Conservation (phyloP, 148 eudicot species). For the Amaranthus palmeri region DNA sequence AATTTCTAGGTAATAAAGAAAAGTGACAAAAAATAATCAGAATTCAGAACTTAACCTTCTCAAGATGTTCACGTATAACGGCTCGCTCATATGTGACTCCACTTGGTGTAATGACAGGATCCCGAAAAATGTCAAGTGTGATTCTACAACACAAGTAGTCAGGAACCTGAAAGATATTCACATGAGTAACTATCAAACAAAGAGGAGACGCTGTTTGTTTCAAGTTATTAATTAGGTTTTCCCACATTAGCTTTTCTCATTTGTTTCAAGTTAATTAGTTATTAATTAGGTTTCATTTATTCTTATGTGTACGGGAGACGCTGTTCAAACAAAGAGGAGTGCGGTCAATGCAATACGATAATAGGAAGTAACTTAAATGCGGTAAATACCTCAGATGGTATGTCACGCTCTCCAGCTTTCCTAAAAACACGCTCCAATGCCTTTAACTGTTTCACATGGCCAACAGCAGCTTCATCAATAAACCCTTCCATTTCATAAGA, state of each 20-base stretch:
- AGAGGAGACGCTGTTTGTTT: too few species aligned
- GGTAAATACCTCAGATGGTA: conserved; percentile 55
- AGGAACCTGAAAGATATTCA: conserved; percentile 60
- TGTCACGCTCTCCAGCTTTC: conserved; percentile 75
- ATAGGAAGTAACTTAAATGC: not conserved
- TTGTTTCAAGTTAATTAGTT: too few species aligned
- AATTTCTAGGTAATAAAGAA: not conserved
- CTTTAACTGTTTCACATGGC: conserved; percentile 43
- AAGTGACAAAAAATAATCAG: not conserved
- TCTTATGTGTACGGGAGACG: too few species aligned
- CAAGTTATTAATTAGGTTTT: too few species aligned
- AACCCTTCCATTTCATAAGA: conserved; percentile 43
- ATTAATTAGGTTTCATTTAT: too few species aligned
- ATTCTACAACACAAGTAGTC: conserved; percentile 82
- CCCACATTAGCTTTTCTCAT: too few species aligned
- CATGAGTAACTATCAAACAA: not conserved
- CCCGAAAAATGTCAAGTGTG: conserved; percentile 78
- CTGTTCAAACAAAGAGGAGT: too few species aligned
- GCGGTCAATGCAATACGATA: not conserved
- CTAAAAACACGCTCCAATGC: conserved; percentile 51
- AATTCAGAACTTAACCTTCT: conserved; percentile 43
- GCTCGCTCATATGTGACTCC: conserved; percentile 89
- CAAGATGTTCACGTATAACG: conserved; percentile 68
- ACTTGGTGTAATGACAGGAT: conserved; percentile 94
- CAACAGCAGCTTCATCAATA: conserved; percentile 31